These are phyloP conservation scores for Musa acuminata DNA, from an alignment of 176 grass and related monocot genomes.

Conservation along the genomic window DNA sequence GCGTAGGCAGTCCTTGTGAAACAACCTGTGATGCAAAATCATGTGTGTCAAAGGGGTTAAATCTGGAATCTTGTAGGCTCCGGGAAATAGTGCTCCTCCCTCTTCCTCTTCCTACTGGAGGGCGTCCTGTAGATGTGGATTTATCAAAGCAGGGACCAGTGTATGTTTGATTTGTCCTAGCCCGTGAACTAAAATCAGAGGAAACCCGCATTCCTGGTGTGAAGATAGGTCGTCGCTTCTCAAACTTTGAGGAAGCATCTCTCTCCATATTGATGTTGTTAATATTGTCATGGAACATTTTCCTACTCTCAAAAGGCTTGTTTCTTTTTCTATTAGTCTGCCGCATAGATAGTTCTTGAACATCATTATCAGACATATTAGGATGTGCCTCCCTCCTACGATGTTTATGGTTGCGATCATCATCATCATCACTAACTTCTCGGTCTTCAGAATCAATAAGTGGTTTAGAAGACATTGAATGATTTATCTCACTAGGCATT, in stretches of 20 bases:
- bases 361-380: conserved; percentile 42
- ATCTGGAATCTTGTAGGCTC: conserved; percentile 63
- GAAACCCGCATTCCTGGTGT: conserved; percentile 26
- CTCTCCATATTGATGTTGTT: conserved; percentile 38
- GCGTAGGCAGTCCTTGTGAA: conserved; percentile 55
- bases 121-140: conserved; percentile 31
- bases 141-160: conserved; percentile 14
- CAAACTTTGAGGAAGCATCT: conserved; percentile 41
- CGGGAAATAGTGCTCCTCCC: conserved; percentile 51
- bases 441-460: conserved; percentile 51
- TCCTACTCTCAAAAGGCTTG: conserved; percentile 35
- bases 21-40: conserved; percentile 72
- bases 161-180: conserved; percentile 43
- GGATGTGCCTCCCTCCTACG: conserved; percentile 53
- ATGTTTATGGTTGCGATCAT: conserved; percentile 97
- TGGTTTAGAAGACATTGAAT: conserved; percentile 55
- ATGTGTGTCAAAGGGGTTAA: conserved; percentile 57
- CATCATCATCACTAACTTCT: conserved; percentile 67
- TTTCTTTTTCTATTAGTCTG: conserved; percentile 40
- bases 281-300: conserved; percentile 28
- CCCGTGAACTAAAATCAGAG: not conserved
- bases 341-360: conserved; percentile 37
- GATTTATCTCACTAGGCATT: conserved; percentile 55
- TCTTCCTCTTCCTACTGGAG: conserved; percentile 59
- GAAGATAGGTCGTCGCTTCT: conserved; percentile 40